phyloP scores from a whole-genome alignment of 129 eudicot species.

The Rutidosis leptorrhynchoides region DNA sequence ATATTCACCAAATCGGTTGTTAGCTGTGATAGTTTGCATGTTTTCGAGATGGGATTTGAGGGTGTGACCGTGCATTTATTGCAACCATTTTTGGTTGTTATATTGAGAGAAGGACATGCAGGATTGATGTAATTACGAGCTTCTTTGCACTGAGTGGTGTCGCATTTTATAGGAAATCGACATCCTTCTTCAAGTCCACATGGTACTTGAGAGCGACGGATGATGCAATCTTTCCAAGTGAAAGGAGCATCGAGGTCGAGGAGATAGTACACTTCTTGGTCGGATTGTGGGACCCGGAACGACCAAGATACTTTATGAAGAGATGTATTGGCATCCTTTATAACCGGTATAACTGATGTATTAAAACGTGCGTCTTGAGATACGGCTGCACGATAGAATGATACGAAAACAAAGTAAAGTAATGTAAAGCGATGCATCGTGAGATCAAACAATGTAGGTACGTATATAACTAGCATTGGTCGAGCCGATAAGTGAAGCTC shows the following conservation, averaged over 20 bases:
- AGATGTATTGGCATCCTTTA: slow-evolving; percentile 24
- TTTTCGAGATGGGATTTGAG: slow-evolving; percentile 33
- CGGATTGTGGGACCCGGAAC: neutral
- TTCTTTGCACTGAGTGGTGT: slow-evolving; percentile 19
- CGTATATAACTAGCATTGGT: too few species aligned
- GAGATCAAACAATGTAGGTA: too few species aligned
- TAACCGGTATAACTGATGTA: slow-evolving; percentile 38
- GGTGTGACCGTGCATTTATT: slow-evolving; percentile 33
- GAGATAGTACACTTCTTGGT: slow-evolving; percentile 15
- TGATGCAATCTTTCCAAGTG: slow-evolving; percentile 34
- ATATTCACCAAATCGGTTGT: slow-evolving; percentile 10
- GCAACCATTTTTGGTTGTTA: slow-evolving; percentile 8
- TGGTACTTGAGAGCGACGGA: neutral
- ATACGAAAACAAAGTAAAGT: neutral
- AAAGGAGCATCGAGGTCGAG: slow-evolving; percentile 44
- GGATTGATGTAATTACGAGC: slow-evolving; percentile 32
- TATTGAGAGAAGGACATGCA: slow-evolving; percentile 15
- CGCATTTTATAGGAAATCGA: slow-evolving; percentile 25
- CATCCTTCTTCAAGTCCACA: slow-evolving; percentile 18
- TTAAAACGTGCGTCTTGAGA: slow-evolving; percentile 9
- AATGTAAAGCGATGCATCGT: neutral
- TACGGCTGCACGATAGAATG: slow-evolving; percentile 8
- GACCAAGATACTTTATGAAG: slow-evolving; percentile 18
- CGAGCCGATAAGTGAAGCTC: too few species aligned
- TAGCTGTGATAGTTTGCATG: slow-evolving; percentile 35